Evolutionary conservation across 2,329 filamentous ascomycete species (phyloP).

Genomic region (Aspergillus sergii): DNA sequence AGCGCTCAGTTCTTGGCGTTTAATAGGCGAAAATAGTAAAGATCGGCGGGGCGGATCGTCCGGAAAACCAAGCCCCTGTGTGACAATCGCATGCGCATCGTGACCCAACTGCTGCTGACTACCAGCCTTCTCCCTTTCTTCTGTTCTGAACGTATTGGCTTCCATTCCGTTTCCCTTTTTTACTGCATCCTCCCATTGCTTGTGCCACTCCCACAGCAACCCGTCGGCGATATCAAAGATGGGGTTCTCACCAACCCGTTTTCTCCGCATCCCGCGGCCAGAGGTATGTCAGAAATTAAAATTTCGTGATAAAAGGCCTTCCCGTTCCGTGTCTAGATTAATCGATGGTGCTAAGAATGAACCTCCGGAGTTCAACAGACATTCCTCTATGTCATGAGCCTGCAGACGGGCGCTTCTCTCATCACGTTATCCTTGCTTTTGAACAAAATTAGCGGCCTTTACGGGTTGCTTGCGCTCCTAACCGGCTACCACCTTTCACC

Average conservation of each 20-base stretch:
- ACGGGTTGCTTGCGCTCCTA: constrained; percentile 84
- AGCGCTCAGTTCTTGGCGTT: constrained; percentile 1
- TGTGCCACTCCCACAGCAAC: constrained; percentile 5
- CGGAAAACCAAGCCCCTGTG: constrained; percentile 25
- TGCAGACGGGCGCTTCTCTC: constrained; percentile 83
- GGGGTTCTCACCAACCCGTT: constrained; percentile 42
- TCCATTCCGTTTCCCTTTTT: constrained; percentile 19
- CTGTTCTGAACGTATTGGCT: constrained; percentile 12
- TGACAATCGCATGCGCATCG: constrained; percentile 1
- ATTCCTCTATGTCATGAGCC: constrained; percentile 82
- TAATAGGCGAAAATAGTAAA: constrained; percentile 15
- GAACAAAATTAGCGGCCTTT: constrained; percentile 90
- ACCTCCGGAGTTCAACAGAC: constrained; percentile 55
- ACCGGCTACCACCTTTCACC: constrained; percentile 82
- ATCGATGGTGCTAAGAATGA: background rate
- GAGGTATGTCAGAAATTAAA: constrained; percentile 38
- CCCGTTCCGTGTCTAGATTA: background rate
- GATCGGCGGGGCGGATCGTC: constrained; percentile 28
- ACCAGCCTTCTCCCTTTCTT: constrained; percentile 18
- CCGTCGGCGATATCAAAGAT: constrained; percentile 28
- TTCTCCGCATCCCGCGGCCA: constrained; percentile 54
- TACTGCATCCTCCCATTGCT: constrained; percentile 9
- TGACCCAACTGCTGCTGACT: constrained; percentile 14
- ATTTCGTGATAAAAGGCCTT: constrained; percentile 1
- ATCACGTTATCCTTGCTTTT: constrained; percentile 81